Base-by-base conservation (phyloP, 208 protist species). In the Histomonas meleagridis region DNA sequence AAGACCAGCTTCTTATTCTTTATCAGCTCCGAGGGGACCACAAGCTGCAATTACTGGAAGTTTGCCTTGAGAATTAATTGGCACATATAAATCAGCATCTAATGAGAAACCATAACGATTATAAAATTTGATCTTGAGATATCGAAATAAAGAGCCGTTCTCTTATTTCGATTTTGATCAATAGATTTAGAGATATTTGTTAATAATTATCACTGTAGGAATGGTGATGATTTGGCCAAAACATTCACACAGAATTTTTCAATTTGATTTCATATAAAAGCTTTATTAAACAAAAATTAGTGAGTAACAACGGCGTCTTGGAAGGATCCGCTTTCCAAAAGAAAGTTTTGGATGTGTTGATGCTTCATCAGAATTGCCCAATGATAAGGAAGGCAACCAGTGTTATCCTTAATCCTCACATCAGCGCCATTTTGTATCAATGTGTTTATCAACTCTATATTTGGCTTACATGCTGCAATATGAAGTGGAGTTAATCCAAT, bases 21-120 rank as follows among this genome's bases (percentile, higher is more conserved):
- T 90, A 38, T 62, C 79, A 16, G 79, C 79, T 26, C 79, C 79
- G 32, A 62, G 62, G 55, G 79, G 79, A 7, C 79, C 79, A 62
- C 40, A 55, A 38, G 62, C 48, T 23, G 53, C 79, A 55, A 90
- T 5, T 43, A 26, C 79, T 48, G 79, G 16, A 38, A 51, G 28
- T 23, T 55, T 55, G 4, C 3, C 3, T 62, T 43, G 21, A 43
- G 0, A 43, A 12, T 62, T 62, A 10, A 55, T n/a, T 38, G 46
- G 46, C 2, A 32, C 5, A 46, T 90, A 90, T 5, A 65, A 40
- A 40, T 90, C 49, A 43, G 35, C 79, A 7, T 12, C 49, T 14
- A 90, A 23, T 7, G 32, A 4, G 12, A 90, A 62, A 21, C 79
- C 79, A 46, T 40, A 90, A 16, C 79, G 40, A 26, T 90, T 90